Conservation (phyloP, 164 flowering plant genomes). For the Saururus chinensis region DNA sequence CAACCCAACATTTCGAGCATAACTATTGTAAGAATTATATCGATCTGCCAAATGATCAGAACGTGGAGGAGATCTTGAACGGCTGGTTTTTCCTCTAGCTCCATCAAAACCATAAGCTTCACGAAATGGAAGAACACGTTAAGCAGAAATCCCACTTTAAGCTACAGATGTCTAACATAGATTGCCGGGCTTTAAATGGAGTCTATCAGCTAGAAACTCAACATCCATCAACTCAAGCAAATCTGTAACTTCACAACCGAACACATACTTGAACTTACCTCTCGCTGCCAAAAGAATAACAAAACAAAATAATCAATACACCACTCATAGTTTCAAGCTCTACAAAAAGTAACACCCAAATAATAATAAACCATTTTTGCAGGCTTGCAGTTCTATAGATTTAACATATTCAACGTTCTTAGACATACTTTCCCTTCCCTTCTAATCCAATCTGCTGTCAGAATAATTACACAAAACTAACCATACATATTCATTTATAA, state of each 20-base stretch:
- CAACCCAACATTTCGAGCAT: constrained; percentile 32
- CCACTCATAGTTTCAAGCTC: neutral
- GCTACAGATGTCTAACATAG: constrained; percentile 36
- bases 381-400: too few relatives aligned
- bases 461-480: neutral
- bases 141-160: constrained; percentile 38
- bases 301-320: neutral
- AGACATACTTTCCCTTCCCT: neutral
- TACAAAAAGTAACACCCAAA: too few relatives aligned
- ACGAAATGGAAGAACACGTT: constrained; percentile 71
- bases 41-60: constrained; percentile 33
- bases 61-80: constrained; percentile 71
- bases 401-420: too few relatives aligned
- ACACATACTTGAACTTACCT: constrained; percentile 93
- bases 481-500: too few relatives aligned
- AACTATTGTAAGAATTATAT: constrained; percentile 49
- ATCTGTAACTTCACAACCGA: constrained; percentile 43
- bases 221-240: constrained; percentile 1
- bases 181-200: constrained; percentile 36
- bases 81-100: constrained; percentile 63
- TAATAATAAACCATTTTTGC: too few relatives aligned
- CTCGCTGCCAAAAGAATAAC: constrained; percentile 62
- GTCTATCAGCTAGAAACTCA: constrained; percentile 21
- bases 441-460: neutral
- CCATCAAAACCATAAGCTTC: constrained; percentile 93